A percentile compares a stretch with the other conserved stretches of the same genome.
Evolutionary conservation across 192 early-diverging fungal species (phyloP).

Genomic region (Backusella tarrabulga): DNA sequence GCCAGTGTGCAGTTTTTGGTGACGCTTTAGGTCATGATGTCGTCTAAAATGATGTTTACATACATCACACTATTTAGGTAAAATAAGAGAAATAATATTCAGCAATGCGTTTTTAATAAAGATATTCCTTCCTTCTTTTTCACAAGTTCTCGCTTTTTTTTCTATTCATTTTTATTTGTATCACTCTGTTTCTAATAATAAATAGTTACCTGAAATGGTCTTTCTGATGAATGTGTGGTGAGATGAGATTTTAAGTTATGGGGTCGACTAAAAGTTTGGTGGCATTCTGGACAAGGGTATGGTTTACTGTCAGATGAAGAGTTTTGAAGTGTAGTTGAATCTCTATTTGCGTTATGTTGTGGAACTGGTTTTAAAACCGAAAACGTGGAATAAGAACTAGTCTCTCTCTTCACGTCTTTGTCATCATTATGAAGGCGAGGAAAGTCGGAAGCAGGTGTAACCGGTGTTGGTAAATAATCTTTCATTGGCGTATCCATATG

Average conservation of each 20-base stretch:
- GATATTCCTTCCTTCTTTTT: neutral
- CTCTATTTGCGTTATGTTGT: constrained; percentile 1
- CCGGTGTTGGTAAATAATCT: constrained; percentile 21
- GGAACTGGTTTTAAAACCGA: constrained; percentile 8
- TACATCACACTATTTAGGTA: constrained; percentile 30
- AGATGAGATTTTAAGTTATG: constrained; percentile 37
- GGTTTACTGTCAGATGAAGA: neutral
- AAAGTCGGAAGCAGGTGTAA: constrained; percentile 18
- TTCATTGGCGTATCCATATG: constrained; percentile 12
- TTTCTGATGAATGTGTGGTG: constrained; percentile 30
- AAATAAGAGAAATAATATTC: neutral
- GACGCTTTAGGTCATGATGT: constrained; percentile 90
- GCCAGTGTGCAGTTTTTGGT: constrained; percentile 78
- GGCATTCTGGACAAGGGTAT: constrained; percentile 26
- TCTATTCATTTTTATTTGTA: neutral
- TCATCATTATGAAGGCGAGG: constrained; percentile 6
- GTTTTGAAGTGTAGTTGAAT: neutral
- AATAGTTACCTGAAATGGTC: constrained; percentile 28
- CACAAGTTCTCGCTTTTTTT: neutral
- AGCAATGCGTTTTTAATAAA: neutral
- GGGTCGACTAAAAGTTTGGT: constrained; percentile 29
- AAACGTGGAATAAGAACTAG: constrained; percentile 8
- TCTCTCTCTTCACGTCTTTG: constrained; percentile 12
- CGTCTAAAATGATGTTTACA: constrained; percentile 45
- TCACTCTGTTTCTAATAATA: constrained; percentile 8